Percentiles rank a stretch among this genome's conserved stretches.
These are phyloP conservation scores for Monosporozyma siamensis DNA, from an alignment of 805 yeast genomes.

Conservation along the genomic window DNA sequence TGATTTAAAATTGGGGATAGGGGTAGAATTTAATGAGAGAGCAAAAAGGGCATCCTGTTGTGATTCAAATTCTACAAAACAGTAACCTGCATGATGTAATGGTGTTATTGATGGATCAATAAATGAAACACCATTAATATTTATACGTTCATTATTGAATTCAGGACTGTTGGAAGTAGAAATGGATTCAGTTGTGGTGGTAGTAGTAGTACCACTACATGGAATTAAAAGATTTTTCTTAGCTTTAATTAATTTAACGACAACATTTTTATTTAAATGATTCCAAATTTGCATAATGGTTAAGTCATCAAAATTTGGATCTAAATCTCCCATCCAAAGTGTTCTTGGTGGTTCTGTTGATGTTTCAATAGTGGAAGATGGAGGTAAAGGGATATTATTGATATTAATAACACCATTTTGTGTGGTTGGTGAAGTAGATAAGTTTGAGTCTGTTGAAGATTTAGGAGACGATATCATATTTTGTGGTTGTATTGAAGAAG, in stretches of 20 bases:
- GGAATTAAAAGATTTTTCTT: slow-evolving; percentile 31
- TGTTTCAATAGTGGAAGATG: slow-evolving; percentile 40
- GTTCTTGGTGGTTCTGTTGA: slow-evolving; percentile 52
- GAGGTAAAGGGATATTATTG: slow-evolving; percentile 40
- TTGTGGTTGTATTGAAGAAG: no score
- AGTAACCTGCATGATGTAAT: slow-evolving; percentile 51
- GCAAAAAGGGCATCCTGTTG: slow-evolving; percentile 65
- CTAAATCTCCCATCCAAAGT: slow-evolving; percentile 83
- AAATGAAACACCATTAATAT: slow-evolving; percentile 26
- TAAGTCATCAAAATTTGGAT: slow-evolving; percentile 67
- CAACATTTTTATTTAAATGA: slow-evolving; percentile 44
- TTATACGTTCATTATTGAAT: background rate
- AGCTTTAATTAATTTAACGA: slow-evolving; percentile 57
- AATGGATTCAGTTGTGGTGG: background rate
- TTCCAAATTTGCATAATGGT: slow-evolving; percentile 54
- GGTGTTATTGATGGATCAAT: slow-evolving; percentile 28
- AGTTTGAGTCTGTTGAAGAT: no score
- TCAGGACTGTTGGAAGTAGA: no score
- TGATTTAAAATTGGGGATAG: slow-evolving; percentile 43
- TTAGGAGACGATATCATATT: no score
- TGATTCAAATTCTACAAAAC: slow-evolving; percentile 65
- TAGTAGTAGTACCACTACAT: slow-evolving; percentile 22
- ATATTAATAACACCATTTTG: no score
- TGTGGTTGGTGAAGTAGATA: no score
- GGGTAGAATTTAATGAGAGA: slow-evolving; percentile 52